Evolutionary conservation across 2,329 filamentous ascomycete genomes (phyloP).

Genomic region (Lachnellula occidentalis): DNA sequence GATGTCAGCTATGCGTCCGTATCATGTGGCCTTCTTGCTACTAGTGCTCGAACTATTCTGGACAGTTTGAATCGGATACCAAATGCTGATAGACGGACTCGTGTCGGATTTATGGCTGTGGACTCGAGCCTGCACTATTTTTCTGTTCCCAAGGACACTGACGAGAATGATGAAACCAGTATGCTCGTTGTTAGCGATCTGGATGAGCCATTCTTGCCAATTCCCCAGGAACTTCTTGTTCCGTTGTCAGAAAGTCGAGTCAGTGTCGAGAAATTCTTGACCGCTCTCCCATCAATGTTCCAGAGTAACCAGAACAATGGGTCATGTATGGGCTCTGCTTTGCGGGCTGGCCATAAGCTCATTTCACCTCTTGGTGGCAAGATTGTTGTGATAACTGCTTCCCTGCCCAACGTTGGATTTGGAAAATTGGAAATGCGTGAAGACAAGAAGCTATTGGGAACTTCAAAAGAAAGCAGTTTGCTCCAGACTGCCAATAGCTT

Average conservation of each 20-base stretch:
- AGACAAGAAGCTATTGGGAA: constrained; percentile 92
- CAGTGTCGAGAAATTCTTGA: constrained; percentile 86
- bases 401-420: constrained; percentile 81
- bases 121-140: constrained; percentile 96
- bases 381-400: constrained; percentile 84
- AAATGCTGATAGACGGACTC: constrained; percentile 90
- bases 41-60: constrained; percentile 85
- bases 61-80: constrained; percentile 96
- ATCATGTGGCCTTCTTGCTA: constrained; percentile 85
- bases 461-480: constrained; percentile 81
- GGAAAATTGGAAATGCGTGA: constrained; percentile 91
- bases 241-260: constrained; percentile 82
- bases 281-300: constrained; percentile 93
- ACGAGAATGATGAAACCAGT: constrained; percentile 76
- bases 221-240: constrained; percentile 85
- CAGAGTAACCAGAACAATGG: constrained; percentile 83
- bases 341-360: constrained; percentile 90
- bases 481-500: constrained; percentile 92
- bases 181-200: constrained; percentile 95
- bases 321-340: constrained; percentile 91
- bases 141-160: constrained; percentile 81
- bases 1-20: constrained; percentile 90
- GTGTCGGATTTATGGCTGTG: constrained; percentile 90
- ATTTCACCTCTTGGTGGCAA: constrained; percentile 94
- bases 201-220: constrained; percentile 93